Evolutionary conservation across 2,329 filamentous ascomycete species (phyloP), one percentile per base, ranked within the genome.

Genomic region (Plenodomus biglobosus): DNA sequence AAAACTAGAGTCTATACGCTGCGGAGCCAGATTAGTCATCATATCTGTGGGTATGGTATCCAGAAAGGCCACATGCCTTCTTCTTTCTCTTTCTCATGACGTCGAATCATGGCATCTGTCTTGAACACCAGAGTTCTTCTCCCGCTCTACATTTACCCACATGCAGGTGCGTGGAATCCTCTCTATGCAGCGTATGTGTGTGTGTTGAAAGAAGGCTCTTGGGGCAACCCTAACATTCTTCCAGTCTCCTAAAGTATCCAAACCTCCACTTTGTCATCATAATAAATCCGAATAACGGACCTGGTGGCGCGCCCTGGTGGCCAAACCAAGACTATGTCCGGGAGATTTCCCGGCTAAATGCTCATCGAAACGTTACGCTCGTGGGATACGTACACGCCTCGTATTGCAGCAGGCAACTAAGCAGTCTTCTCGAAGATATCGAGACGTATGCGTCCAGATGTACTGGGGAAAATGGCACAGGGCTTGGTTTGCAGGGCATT

Each of bases 361-460:
- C 65, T 10, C 64, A 71, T 41, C 56, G 73, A 41, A 82, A 83
- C 59, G 76, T 77, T 16, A 69, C 71, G 4, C 71, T 77, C 4
- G 58, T 82, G n/a, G 77, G 75, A 0, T 80, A 80, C 58, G 77
- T 82, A 49, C 64, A 75, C 6, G 76, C 75, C 10, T 76, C 74
- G 7, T 83, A 81, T 55, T 71, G 72, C n/a, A 65, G 54, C 42
- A 52, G 64, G 16, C 27, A 52, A 2, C 40, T 62, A 4, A 35
- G 55, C 13, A 43, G 58, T 15, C 55, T 66, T 2, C 50, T 47
- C 11, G 27, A 60, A 37, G 79, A 81, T 48, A 72, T 81, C 37
- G 68, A 69, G 30, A 70, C 62, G 4, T 81, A 81, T 52, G 73
- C 72, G 8, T 65, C 57, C 8, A 80, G 78, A 32, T 32, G 6